Conservation (phyloP, 2,329 filamentous ascomycete genomes). For the Cytospora piceae region DNA sequence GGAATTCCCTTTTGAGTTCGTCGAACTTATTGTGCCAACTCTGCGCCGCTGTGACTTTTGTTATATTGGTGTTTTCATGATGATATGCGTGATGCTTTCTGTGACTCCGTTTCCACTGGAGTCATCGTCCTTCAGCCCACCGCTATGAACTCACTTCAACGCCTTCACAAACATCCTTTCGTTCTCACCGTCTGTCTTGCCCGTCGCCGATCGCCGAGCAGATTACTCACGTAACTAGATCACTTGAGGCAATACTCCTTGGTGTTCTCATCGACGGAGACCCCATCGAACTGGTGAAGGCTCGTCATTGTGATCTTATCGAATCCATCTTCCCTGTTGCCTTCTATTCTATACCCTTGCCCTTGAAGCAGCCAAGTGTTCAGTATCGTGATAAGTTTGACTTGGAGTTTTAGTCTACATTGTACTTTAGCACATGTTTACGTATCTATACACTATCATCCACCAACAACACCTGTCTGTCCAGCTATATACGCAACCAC, state of each 20-base stretch:
- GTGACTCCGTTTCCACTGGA: too few species aligned
- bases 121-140: too few species aligned
- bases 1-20: constrained; percentile 29
- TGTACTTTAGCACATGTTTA: neutral
- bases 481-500: neutral
- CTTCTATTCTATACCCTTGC: neutral
- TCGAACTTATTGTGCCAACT: neutral
- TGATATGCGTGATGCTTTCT: too few species aligned
- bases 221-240: too few species aligned
- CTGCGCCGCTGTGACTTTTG: neutral
- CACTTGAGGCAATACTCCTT: too few species aligned
- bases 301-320: too few species aligned
- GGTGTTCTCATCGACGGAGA: too few species aligned
- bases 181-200: neutral
- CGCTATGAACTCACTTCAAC: too few species aligned
- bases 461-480: neutral
- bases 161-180: too few species aligned
- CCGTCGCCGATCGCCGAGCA: too few species aligned
- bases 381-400: neutral
- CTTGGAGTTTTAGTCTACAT: neutral
- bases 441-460: neutral
- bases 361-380: neutral
- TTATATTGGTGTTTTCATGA: neutral
- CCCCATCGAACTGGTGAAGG: too few species aligned
- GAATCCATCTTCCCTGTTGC: neutral